phyloP scores from a whole-genome alignment of 495 filamentous ascomycete genomes.

The Monascus purpureus region DNA sequence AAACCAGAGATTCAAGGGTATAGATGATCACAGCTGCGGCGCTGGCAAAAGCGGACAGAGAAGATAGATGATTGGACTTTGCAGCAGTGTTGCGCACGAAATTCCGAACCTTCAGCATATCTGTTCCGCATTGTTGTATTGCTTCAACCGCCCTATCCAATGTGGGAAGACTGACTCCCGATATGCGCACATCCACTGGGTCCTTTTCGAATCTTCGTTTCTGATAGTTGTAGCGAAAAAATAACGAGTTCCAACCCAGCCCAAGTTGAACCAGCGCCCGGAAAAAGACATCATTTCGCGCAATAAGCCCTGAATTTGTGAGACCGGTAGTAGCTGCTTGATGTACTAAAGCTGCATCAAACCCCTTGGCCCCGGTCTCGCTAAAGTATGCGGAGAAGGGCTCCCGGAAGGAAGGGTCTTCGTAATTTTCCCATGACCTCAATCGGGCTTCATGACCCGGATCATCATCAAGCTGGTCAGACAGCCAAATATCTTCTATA shows the following conservation, averaged over 20 bases:
- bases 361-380: slow-evolving; percentile 58
- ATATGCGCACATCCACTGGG: slow-evolving; percentile 42
- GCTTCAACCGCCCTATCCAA: slow-evolving; percentile 42
- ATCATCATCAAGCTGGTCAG: slow-evolving; percentile 8
- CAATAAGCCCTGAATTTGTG: slow-evolving; percentile 8
- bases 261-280: slow-evolving; percentile 55
- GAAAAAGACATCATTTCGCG: slow-evolving; percentile 36
- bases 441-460: slow-evolving; percentile 20
- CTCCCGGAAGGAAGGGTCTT: slow-evolving; percentile 25
- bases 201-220: slow-evolving; percentile 43
- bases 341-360: slow-evolving; percentile 50
- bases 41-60: slow-evolving; percentile 23
- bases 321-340: slow-evolving; percentile 4
- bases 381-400: slow-evolving; percentile 51
- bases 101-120: slow-evolving; percentile 45
- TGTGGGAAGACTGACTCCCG: slow-evolving; percentile 48
- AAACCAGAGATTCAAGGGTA: slow-evolving; percentile 24
- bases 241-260: slow-evolving; percentile 65
- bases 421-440: slow-evolving; percentile 64
- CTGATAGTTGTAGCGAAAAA: slow-evolving; percentile 55
- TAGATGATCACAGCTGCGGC: slow-evolving; percentile 20
- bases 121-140: slow-evolving; percentile 52
- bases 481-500: slow-evolving; percentile 43
- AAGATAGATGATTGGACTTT: slow-evolving; percentile 16
- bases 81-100: slow-evolving; percentile 35